Conservation (phyloP, 352 stramenopile genomes). For the Globisporangium cystogenes region DNA sequence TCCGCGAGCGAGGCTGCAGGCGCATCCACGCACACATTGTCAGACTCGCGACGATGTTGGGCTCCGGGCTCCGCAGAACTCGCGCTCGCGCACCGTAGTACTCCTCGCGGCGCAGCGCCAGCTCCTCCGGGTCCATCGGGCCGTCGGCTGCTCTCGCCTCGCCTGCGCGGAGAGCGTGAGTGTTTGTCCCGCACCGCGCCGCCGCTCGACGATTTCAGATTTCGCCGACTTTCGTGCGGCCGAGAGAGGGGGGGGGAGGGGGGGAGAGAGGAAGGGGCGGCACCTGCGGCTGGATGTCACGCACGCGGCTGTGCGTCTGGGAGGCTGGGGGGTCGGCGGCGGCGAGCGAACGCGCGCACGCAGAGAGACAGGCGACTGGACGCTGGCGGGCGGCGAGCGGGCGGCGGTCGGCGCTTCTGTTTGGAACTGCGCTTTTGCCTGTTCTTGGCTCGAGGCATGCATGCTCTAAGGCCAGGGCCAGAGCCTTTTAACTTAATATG, state of each 20-base stretch:
- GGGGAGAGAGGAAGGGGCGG: no score
- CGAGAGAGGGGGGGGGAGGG: no score
- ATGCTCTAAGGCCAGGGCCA: no score
- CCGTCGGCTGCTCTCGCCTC: background rate
- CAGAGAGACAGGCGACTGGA: no score
- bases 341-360: no score
- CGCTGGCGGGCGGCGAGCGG: no score
- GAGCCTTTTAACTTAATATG: no score
- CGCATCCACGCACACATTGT: background rate
- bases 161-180: background rate
- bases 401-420: no score
- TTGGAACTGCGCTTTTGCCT: no score
- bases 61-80: background rate
- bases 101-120: slow-evolving; percentile 39
- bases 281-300: background rate
- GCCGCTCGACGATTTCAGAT: background rate
- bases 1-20: slow-evolving; percentile 50
- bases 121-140: slow-evolving; percentile 29
- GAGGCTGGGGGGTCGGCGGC: no score
- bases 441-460: no score
- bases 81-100: slow-evolving; percentile 33
- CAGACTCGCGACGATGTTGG: background rate
- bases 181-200: no score
- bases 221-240: background rate
- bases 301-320: background rate